Evolutionary conservation across 345 rosid species (phyloP), one percentile per base, ranked within the genome.

Genomic region (Citrus hindsii): DNA sequence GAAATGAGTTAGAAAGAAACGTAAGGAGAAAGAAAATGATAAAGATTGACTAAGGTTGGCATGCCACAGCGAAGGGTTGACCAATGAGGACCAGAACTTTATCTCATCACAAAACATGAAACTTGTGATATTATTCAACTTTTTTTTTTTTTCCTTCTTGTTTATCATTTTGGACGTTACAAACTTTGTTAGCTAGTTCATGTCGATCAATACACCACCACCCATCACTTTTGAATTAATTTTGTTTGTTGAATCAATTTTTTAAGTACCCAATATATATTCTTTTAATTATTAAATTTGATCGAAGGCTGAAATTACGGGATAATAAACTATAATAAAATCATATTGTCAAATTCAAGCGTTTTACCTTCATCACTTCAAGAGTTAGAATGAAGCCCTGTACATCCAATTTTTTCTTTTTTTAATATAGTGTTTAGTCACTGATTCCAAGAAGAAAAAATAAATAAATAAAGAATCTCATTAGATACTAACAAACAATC

Each of bases 21-120:
- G 55, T 74, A 18, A 37, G n/a, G 25, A 7, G 27, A 19, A 61
- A 42, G 59, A 7, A 73, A 73, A 56, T 56, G 27, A 71, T 7
- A 55, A 72, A 72, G 46, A 72, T 72, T 59, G 60, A 68, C 32
- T 9, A 68, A 25, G 53, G 3, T 0, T 16, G 14, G 21, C 71
- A 24, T n/a, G 48, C 24, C 13, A 42, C 3, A 30, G 5, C 38
- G 5, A 30, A 5, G 65, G 32, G 32, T 73, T 73, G 76, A 73
- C 76, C 76, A 58, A 73, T 58, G n/a, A 48, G 76, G 76, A 58
- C 76, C 76, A 35, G 27, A 33, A 5, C 32, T 35, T 73, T 53
- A 51, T 51, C 40, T 60, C 27, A 28, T 35, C 64, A 30, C 75
- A 33, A 73, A 53, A 33, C 66, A 73, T 58, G 66, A 35, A 32